Evolutionary conservation across 2,329 filamentous ascomycete genomes (phyloP), one percentile per base, ranked within the genome.

Genomic region (Chaetomium strumarium): DNA sequence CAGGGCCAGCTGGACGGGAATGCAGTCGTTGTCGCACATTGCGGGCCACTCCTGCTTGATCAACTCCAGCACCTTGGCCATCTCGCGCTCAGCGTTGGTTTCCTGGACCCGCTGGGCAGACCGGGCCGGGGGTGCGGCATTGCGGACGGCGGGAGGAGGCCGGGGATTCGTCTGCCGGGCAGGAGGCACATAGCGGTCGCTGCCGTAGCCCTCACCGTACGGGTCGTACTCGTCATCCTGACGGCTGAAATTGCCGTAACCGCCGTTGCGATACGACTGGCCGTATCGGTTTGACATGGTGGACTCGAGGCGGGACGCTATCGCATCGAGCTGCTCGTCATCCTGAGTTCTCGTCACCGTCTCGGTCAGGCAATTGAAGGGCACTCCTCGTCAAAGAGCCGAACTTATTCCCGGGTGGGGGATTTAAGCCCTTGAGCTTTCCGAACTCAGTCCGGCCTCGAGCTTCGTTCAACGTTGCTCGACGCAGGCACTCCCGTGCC

Each of bases 1-100:
- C 43, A 99, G 78, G n/a, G 92, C 90, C 48, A 96, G 81, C 69
- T 97, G 91, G 34, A 97, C 90, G 2, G 93, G 93, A 31, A 96
- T 83, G 66, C 91, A 96, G 65, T 93, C 86, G 57, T 86, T 85
- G 62, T 87, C 80, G 58, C 88, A 89, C 87, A 99, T 93, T 61
- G 90, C 86, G 40, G 88, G 86, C 92, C 93, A 99, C 66, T 95
- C 90, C 52, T 80, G 74, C 66, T 91, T 85, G 64, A 99, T 96
- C 60, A 88, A 84, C 60, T 89, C 84, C 45, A 97, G 76, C 2
- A 96, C 81, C 61, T 81, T 75, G 46, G 71, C 70, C 54, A 83
- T 81, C 65, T 81, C 77, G 45, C 75, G 70, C 67, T 81, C 78
- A 49, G 78, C 77, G 58, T 70, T 78, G 40, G 77, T 61, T 51